Base-by-base conservation (phyloP, 2,329 filamentous ascomycete genomes). In the Epicoccum nigrum region DNA sequence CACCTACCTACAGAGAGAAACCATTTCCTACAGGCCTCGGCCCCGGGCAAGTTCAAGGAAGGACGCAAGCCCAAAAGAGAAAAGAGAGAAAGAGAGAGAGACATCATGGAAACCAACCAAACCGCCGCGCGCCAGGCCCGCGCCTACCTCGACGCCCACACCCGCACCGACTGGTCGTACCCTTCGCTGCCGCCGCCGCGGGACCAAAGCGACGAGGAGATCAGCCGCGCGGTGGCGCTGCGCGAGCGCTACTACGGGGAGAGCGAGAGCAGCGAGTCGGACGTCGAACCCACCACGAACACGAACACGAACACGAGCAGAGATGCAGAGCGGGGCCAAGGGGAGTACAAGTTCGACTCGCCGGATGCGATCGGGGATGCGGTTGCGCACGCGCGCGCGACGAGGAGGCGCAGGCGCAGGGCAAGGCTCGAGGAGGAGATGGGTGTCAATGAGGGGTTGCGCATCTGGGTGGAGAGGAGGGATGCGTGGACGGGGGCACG, bases 401-500 rank as follows among this genome's bases (percentile, higher is more conserved):
- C n/a, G n/a, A n/a, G n/a, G n/a, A n/a, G n/a, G n/a, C n/a, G n/a
- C n/a, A n/a, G n/a, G n/a, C 31, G 65, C 65, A 17, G 53, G 51
- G 6, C 71, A n/a, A n/a, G n/a, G 66, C 54, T 78, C 41, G 71
- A 76, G 46, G 65, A 69, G 23, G 78, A 81, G 56, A 76, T 77
- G 73, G 51, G 54, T 7, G 95, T 89, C 86, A 97, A 97, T 64
- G 79, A 87, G 30, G 93, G 93, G 0, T 71, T 97, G 49, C 83
- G 86, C n/a, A 88, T 88, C 69, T 97, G 90, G 74, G 83, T 86
- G 52, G 83, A 86, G 23, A 81, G 90, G 51, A 83, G 92, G 40
- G 86, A 96, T 74, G 86, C 85, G 6, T 97, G 93, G 93, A 93
- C 92, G 1, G 87, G 89, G 25, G 92, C 91, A 25, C 59, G 64